Base-by-base conservation (phyloP, 805 yeast genomes). In the Teunomyces kruisii region DNA sequence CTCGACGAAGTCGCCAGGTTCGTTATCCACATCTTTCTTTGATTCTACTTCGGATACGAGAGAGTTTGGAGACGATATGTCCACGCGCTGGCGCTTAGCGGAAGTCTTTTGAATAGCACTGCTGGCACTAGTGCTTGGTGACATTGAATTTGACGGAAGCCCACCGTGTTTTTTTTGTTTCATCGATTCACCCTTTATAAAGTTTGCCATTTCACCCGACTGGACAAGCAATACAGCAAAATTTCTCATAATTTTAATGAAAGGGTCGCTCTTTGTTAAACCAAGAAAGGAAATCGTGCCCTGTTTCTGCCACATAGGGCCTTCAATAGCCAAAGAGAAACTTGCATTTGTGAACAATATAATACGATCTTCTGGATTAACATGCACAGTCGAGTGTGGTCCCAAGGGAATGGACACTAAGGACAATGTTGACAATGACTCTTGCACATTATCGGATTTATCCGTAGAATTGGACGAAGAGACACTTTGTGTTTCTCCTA, bases 241-340 rank as follows among this genome's bases (percentile, higher is more conserved):
- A 22, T 61, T 62, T 17, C 77, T 55, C 26, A 70, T 54, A 32
- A 68, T 57, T 40, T 64, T 66, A 35, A 68, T 62, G 45, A 64
- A 72, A 3, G 70, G 67, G 47, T 72, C 77, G 38, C 66, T 56
- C 48, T 70, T 72, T 4, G 72, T 64, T 27, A 70, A 49, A 3
- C 75, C 76, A 19, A 68, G 59, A 39, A 67, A 71, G 1, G 75
- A 66, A 15, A 71, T 42, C 6, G 62, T 57, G 2, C 77, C 77
- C 38, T 70, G 74, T 39, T 61, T 65, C 48, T 70, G 75, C 65
- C 74, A 63, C 17, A 49, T 47, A 2, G 62, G 57, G 8, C 76
- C 75, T 42, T 71, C 75, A 4, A 69, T 57, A 38, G 58, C 52
- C 15, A 70, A 47, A 0, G 75, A 62, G 44, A 39, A 56, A 39